Base-by-base conservation (phyloP, 345 rosid genomes). In the Aquilaria yunnanensis region DNA sequence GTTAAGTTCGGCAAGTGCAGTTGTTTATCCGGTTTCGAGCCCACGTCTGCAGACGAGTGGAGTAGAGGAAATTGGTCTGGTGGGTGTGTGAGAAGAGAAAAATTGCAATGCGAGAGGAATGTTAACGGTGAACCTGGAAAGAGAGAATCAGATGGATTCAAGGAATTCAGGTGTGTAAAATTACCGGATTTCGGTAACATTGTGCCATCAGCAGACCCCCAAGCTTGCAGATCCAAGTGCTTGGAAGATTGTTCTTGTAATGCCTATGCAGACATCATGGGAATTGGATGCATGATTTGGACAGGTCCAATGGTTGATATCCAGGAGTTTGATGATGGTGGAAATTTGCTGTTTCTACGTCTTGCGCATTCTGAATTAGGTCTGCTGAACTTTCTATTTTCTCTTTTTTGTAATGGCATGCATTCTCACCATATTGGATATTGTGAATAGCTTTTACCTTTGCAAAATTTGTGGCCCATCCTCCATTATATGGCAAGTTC, bases 221-320 rank as follows among this genome's bases (percentile, higher is more conserved):
- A 70, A 29, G 69, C 66, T 53, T 87, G 94, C 30, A 63, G n/a
- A 46, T 46, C 47, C 6, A 55, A 62, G 50, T 84, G 94, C 71
- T 59, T 73, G 59, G 53, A 57, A 7, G 74, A 83, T 65, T 91
- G 96, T 71, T 86, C 92, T 3, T 91, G 97, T 48, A 72, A 48
- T 9, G 96, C 88, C 0, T 91, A 59, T 66, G 77, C 96, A 1
- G 48, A 46, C 14, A 43, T 77, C 34, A 4, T 12, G 30, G 76
- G 78, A 37, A 73, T 80, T 51, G 73, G 93, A 23, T 88, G 97
- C 70, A 72, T 88, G 80, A 14, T 74, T 14, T 91, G 97, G 96
- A 34, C 4, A 4, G 74, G 45, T 56, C 78, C 80, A 34, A 72
- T 91, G 74, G 46, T 88, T 14, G 91, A 88, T 78, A 54, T 78